Base-by-base conservation (phyloP, 1,284 basidiomycete species). In the Boletus sp. region DNA sequence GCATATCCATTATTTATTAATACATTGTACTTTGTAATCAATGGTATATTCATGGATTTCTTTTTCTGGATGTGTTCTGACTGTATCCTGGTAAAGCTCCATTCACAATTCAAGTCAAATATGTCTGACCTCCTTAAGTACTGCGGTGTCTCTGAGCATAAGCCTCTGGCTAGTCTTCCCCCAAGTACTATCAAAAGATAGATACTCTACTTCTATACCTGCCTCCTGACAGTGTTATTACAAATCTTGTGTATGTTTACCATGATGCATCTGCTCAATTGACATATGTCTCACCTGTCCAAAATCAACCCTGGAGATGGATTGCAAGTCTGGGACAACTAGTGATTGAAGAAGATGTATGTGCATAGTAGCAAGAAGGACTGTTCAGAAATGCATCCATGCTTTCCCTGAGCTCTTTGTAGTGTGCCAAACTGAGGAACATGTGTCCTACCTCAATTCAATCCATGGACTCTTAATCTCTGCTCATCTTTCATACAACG, bases 281-380 rank as follows among this genome's bases (percentile, higher is more conserved):
- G 8, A 71, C 85, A 9, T 76, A 79, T 59, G 81, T 82, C 25
- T 70, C 76, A 16, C 79, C 83, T 1, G 88, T 92, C 23, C 78
- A 84, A 60, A 89, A 91, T 70, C 81, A 86, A 47, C 90, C 91
- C 17, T 93, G 91, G 91, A 91, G 93, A 72, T 93, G 91, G 91
- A 83, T 87, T 10, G 91, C 93, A 71, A 85, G 88, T 70, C 71
- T 93, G 2, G 89, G 89, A 5, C 90, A 91, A 61, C 79, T 81
- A 4, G 67, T 76, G 6, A 61, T 68, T 16, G 63, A 72, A 44
- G 70, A 70, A 27, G 70, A 69, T 1, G 17, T 17, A 1, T 30
- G 35, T 64, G 71, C n/a, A n/a, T n/a, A n/a, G n/a, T n/a, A n/a
- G 10, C 70, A 68, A 28, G 78, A 80, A 43, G 80, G 80, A 53